Evolutionary conservation across 345 rosid genomes (phyloP).

Genomic region (Corchorus olitorius): DNA sequence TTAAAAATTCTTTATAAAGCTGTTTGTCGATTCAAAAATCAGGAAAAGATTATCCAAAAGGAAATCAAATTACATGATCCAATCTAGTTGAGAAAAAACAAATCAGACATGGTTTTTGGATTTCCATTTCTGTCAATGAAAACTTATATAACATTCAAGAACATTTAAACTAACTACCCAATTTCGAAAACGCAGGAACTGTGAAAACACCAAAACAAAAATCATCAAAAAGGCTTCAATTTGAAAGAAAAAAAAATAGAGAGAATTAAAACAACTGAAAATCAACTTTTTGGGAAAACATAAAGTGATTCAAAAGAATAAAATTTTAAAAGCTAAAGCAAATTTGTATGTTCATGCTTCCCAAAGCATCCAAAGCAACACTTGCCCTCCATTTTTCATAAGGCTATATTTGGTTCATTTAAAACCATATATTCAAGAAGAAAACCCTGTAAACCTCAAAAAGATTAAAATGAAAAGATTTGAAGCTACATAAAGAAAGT

Average conservation of each 20-base stretch:
- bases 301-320: slow-evolving; percentile 8
- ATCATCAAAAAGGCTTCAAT: neutral
- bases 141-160: neutral
- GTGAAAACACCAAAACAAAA: neutral
- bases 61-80: neutral
- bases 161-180: neutral
- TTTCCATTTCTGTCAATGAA: neutral
- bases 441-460: too few species aligned
- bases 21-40: neutral
- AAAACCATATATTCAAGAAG: too few species aligned
- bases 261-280: neutral
- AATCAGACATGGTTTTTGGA: neutral
- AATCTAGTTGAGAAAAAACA: neutral
- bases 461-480: neutral
- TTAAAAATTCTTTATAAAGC: neutral
- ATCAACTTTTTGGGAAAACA: neutral
- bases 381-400: too few species aligned
- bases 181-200: neutral
- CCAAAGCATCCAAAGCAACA: neutral
- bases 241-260: neutral
- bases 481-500: neutral
- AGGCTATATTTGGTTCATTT: too few species aligned
- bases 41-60: neutral
- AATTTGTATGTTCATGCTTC: neutral
- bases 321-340: neutral